Base-by-base conservation (phyloP, 768 basidiomycete genomes). In the Boletus tomentosulus region DNA sequence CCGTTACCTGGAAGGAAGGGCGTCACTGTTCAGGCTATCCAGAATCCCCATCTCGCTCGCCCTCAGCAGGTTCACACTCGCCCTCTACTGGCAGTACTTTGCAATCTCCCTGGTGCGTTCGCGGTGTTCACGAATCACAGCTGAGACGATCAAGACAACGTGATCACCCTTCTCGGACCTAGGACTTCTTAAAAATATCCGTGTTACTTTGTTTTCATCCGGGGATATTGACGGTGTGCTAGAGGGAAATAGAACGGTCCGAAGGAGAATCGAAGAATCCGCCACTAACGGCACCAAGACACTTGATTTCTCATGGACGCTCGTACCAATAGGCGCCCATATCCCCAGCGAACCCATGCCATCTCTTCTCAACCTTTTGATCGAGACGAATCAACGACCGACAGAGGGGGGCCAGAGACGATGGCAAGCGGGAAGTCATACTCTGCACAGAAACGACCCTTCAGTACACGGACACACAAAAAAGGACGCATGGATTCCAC, bases 401-500 rank as follows among this genome's bases (percentile, higher is more conserved):
- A 37, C 16, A 44, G 34, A 22, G 10, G 25, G 34, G 12, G 34
- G 7, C 46, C 10, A 33, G 22, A 11, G 30, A 19, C 31, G 13
- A 38, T 15, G n/a, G 35, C 43, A 28, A 16, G 51, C 53, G 46
- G 27, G 22, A 6, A 7, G 16, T 49, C 25, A 39, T 13, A 24
- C 55, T 55, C 44, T 25, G 53, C 43, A 48, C 57, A 56, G 41
- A 53, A 35, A 57, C 42, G 53, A 54, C 52, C 37, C 38, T 44
- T 27, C 9, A 41, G 38, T 19, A 43, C 16, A 15, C 12, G 19
- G 9, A 34, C 22, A 28, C 24, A 46, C 25, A 28, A 47, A 48
- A 48, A 45, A 39, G 15, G 37, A 47, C 63, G 54, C 64, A 62
- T 65, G 65, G 56, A 50, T 28, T 34, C 89, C 94, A 53, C 85